Evolutionary conservation across 2,329 filamentous ascomycete genomes (phyloP).

Genomic region (Diplodia intermedia): DNA sequence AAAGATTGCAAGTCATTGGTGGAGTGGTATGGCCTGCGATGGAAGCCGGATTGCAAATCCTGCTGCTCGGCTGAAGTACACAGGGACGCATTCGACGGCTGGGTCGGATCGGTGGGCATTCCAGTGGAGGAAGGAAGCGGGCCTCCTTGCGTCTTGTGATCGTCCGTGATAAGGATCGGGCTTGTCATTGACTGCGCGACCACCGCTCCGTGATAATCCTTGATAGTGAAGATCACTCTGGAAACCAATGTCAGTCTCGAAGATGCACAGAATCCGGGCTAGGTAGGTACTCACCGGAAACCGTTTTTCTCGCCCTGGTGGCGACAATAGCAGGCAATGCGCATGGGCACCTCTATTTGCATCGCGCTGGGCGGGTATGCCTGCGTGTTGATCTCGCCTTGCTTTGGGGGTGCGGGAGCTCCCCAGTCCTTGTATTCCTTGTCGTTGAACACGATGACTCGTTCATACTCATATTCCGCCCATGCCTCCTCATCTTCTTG

Average conservation of each 20-base stretch:
- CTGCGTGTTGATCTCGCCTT: neutral
- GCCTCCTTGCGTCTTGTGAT: conserved; percentile 80
- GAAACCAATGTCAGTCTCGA: conserved; percentile 27
- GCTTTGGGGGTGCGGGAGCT: conserved; percentile 20
- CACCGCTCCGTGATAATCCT: conserved; percentile 75
- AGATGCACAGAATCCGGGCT: neutral
- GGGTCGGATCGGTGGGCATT: conserved; percentile 37
- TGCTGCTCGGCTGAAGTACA: conserved; percentile 18
- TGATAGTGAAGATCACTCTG: conserved; percentile 86
- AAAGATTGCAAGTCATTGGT: conserved; percentile 68
- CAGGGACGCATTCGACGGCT: conserved; percentile 20
- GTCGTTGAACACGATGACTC: conserved; percentile 51
- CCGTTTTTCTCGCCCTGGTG: conserved; percentile 90
- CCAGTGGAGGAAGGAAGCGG: conserved; percentile 46
- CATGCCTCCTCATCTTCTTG: conserved; percentile 90
- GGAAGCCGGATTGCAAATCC: conserved; percentile 51
- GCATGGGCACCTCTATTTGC: conserved; percentile 86
- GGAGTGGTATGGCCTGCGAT: conserved; percentile 62
- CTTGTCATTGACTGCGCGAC: conserved; percentile 84
- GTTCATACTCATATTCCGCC: conserved; percentile 57
- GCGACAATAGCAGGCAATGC: conserved; percentile 94
- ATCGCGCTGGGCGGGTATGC: conserved; percentile 54
- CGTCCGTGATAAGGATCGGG: conserved; percentile 93
- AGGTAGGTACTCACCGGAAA: conserved; percentile 61
- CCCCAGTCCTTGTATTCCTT: conserved; percentile 46